phyloP scores from a whole-genome alignment of 305 asterid species.

The Stenogyne calaminthoides region DNA sequence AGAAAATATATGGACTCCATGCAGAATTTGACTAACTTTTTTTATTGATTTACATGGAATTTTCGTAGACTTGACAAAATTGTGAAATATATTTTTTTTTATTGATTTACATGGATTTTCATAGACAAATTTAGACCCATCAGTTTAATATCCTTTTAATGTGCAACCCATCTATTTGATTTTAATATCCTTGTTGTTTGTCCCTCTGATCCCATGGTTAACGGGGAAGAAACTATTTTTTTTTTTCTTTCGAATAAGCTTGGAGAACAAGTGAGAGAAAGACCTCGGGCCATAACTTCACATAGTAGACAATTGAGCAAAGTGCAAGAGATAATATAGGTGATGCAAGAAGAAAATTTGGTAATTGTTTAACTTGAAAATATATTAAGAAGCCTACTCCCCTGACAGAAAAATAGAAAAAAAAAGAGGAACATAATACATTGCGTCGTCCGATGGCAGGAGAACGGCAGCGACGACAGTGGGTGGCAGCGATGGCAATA shows the following conservation, averaged over 20 bases:
- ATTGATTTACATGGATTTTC: no score
- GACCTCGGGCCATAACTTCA: conserved; percentile 70
- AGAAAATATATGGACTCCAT: no score
- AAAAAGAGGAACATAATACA: conserved; percentile 29
- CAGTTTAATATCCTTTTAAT: no score
- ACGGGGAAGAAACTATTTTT: conserved; percentile 35
- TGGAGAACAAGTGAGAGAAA: conserved; percentile 77
- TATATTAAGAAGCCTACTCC: conserved; percentile 92
- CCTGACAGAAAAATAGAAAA: conserved; percentile 56
- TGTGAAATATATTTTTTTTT: no score
- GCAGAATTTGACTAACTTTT: no score
- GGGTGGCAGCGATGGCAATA: no score
- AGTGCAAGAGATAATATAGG: conserved; percentile 81
- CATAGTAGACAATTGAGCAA: conserved; percentile 66
- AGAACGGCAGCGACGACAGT: no score
- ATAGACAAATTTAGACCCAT: no score
- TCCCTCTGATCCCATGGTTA: conserved; percentile 34
- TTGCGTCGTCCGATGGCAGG: no score
- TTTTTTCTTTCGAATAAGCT: conserved; percentile 39
- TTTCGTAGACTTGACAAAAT: no score
- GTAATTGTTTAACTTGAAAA: conserved; percentile 86
- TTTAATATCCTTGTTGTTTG: conserved; percentile 38
- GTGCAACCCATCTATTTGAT: no score
- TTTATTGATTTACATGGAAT: no score
- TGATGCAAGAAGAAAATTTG: conserved; percentile 88